Conservation (phyloP, 768 basidiomycete genomes). For the Pisolithus microcarpus region DNA sequence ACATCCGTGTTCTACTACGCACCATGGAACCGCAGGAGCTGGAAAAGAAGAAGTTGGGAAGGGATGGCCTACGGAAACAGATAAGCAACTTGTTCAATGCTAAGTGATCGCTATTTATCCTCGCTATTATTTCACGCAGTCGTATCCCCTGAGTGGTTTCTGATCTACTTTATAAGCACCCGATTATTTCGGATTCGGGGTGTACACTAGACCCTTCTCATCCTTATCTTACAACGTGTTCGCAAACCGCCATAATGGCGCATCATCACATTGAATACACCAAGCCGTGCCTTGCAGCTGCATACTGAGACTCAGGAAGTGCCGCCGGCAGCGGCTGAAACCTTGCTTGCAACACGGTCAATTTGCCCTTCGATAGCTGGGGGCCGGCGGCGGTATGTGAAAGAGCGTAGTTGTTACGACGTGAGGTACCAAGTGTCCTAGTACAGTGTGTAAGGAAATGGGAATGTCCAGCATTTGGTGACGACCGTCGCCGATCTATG, state of each 20-base stretch:
- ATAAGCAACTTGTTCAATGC: slow-evolving; percentile 8
- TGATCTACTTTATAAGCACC: not conserved
- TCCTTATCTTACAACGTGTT: too few relatives aligned
- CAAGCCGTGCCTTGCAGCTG: not conserved
- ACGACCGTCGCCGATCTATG: too few relatives aligned
- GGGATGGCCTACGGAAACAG: slow-evolving; percentile 3
- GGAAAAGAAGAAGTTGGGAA: slow-evolving; percentile 15
- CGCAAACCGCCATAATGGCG: not conserved
- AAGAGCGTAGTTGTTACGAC: too few relatives aligned
- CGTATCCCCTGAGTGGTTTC: not conserved
- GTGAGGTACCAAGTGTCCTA: too few relatives aligned
- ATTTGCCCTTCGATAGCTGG: too few relatives aligned
- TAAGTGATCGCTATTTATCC: not conserved
- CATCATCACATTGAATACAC: not conserved
- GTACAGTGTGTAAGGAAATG: too few relatives aligned
- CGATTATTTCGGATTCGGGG: not conserved
- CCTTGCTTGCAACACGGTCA: too few relatives aligned
- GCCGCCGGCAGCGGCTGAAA: too few relatives aligned
- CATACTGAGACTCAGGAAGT: too few relatives aligned
- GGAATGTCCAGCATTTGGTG: too few relatives aligned
- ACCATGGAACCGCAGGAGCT: slow-evolving; percentile 6
- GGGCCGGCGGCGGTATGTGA: too few relatives aligned
- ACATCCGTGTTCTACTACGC: not conserved
- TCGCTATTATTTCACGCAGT: not conserved
- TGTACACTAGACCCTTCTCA: not conserved